phyloP scores from a whole-genome alignment of 768 basidiomycete species.

The Lentinula boryana region DNA sequence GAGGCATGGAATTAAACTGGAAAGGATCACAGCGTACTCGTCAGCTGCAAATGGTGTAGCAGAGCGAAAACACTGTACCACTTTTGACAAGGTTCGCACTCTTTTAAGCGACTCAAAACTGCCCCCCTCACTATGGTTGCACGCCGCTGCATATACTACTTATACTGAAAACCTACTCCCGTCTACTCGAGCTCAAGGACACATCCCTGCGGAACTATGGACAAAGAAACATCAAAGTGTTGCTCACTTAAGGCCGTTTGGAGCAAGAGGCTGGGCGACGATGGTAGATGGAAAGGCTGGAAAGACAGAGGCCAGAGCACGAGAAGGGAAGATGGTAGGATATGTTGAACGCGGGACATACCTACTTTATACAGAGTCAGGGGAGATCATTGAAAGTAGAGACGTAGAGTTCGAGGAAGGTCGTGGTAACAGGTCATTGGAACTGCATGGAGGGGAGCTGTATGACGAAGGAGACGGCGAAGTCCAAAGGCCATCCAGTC shows the following conservation, averaged over 20 bases:
- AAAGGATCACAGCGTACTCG: constrained; percentile 15
- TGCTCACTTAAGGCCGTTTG: neutral
- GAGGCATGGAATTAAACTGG: constrained; percentile 14
- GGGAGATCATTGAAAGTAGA: neutral
- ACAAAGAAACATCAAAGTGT: neutral
- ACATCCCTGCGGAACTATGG: too few relatives aligned
- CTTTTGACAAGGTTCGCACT: neutral
- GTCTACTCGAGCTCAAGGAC: too few relatives aligned
- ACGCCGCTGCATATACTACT: neutral
- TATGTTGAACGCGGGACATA: neutral
- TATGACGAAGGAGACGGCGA: neutral
- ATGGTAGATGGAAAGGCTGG: neutral
- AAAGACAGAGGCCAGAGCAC: too few relatives aligned
- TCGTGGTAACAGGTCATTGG: neutral
- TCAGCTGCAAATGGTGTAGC: constrained; percentile 3
- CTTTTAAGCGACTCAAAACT: neutral
- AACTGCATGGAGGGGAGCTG: neutral
- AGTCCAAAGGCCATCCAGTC: neutral
- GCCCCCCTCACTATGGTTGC: neutral
- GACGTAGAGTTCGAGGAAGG: neutral
- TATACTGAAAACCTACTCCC: neutral
- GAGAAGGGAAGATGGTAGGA: neutral
- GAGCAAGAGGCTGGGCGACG: neutral
- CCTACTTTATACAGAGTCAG: neutral
- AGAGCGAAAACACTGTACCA: constrained; percentile 7